A percentile compares a stretch with the other conserved stretches of the same genome.
These are phyloP conservation scores for Sugiyamaella chiloensis DNA, from an alignment of 805 yeast species.

Conservation along the genomic window DNA sequence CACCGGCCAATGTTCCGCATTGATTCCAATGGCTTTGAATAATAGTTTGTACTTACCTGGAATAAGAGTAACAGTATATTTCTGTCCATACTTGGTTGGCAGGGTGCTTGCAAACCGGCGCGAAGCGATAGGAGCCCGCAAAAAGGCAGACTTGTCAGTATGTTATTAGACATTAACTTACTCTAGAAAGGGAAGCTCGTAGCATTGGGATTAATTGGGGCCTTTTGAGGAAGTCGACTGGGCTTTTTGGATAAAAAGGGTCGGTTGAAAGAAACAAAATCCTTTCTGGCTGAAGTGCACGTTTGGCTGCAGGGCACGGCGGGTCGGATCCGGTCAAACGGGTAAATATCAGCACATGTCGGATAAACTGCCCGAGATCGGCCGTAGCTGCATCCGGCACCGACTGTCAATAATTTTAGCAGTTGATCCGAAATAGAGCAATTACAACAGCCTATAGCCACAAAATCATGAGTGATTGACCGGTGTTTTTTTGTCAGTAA, in stretches of 20 bases:
- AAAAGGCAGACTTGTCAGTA: slow-evolving; percentile 3
- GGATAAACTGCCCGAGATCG: slow-evolving; percentile 7
- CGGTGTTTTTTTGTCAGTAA: too few relatives aligned
- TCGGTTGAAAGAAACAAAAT: slow-evolving; percentile 3
- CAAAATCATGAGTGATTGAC: too few relatives aligned
- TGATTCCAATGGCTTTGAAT: too few relatives aligned
- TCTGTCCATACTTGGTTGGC: slow-evolving; percentile 83
- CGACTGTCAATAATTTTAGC: too few relatives aligned
- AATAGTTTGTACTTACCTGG: slow-evolving; percentile 45
- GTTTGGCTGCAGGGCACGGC: slow-evolving; percentile 6
- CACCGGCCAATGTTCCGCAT: too few relatives aligned
- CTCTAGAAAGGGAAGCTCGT: slow-evolving; percentile 10
- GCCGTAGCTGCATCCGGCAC: not conserved
- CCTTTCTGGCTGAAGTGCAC: slow-evolving; percentile 4
- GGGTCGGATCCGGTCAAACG: slow-evolving; percentile 6
- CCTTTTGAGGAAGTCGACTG: not conserved
- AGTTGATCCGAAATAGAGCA: too few relatives aligned
- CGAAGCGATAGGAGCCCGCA: slow-evolving; percentile 17
- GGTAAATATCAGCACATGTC: slow-evolving; percentile 5
- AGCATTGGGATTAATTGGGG: not conserved
- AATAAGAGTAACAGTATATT: slow-evolving; percentile 87
- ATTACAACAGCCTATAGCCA: too few relatives aligned
- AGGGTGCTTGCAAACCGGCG: slow-evolving; percentile 34
- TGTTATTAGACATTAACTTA: not conserved
- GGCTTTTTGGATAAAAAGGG: not conserved